Base-by-base conservation (phyloP, 2,329 filamentous ascomycete species). In the Knufia petricola region DNA sequence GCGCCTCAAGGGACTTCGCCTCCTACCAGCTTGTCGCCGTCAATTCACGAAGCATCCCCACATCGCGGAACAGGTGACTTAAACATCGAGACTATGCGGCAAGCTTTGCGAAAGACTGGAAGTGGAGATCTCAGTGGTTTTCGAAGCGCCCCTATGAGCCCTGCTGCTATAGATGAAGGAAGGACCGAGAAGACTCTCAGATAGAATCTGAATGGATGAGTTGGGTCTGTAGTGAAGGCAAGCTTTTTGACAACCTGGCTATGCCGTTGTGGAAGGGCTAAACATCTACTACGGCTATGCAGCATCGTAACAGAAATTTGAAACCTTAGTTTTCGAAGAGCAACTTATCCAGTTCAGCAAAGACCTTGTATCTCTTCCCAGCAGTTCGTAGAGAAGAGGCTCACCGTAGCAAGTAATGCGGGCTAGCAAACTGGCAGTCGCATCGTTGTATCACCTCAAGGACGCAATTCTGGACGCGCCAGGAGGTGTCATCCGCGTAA, bases 1-100 rank as follows among this genome's bases (percentile, higher is more conserved):
- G 82, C 81, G 60, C 79, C 78, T 15, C 64, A 74, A 24, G 79
- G 80, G 36, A 81, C 79, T 8, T 88, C 84, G 37, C 84, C 86
- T 20, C 83, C 85, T 3, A 82, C 81, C 23, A 89, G 85, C 70
- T 84, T 85, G 58, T 80, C 82, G 0, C 77, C 82, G 12, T 87
- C 83, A 20, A 72, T 86, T 59, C 60, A 83, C n/a, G 86, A 89
- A 52, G 69, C 84, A 64, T 83, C 82, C 44, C 81, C 85, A 1
- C 66, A 68, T 48, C 66, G 60, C 65, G 77, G 60, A 73, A 74
- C 67, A 52, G 75, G 72, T 39, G 89, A 95, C 54, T 70, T 95
- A 51, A 87, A 85, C 51, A 85, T 95, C 55, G 88, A 95, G 72
- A 95, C 89, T 3, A 94, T 95, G 89, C 77, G 83, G 46, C 88